These are phyloP conservation scores for Apophysomyces elegans DNA, from an alignment of 371 early-diverging fungal genomes.

Conservation along the genomic window DNA sequence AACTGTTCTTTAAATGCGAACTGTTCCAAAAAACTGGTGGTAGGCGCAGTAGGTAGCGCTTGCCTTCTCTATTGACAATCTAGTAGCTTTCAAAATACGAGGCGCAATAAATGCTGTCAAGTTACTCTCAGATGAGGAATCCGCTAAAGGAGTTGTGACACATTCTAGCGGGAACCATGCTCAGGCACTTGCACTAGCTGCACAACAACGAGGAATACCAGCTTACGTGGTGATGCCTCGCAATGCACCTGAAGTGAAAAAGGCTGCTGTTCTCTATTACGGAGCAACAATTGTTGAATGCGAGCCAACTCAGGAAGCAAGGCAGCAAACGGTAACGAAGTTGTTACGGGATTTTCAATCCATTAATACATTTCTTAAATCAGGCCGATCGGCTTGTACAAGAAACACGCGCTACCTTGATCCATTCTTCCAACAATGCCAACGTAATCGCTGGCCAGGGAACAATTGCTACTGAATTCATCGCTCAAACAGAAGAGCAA, in stretches of 20 bases:
- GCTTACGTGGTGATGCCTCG: conserved; percentile 61
- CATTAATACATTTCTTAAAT: not conserved
- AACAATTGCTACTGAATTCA: conserved; percentile 55
- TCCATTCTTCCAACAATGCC: conserved; percentile 52
- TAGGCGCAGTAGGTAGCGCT: conserved; percentile 21
- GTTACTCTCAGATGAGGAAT: conserved; percentile 31
- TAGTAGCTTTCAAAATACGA: conserved; percentile 60
- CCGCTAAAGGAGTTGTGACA: conserved; percentile 47
- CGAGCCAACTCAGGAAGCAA: conserved; percentile 34
- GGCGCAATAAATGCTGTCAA: conserved; percentile 61
- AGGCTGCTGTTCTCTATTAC: conserved; percentile 54
- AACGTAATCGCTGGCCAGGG: conserved; percentile 67
- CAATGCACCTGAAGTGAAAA: conserved; percentile 54
- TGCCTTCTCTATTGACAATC: not conserved
- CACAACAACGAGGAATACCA: conserved; percentile 42
- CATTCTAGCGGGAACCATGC: conserved; percentile 60
- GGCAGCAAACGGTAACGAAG: conserved; percentile 17
- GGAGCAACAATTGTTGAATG: conserved; percentile 57
- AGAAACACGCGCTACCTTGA: conserved; percentile 42
- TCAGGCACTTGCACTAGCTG: conserved; percentile 53
- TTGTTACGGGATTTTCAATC: not conserved
- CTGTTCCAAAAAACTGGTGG: conserved; percentile 59
- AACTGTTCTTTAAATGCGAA: conserved; percentile 65
- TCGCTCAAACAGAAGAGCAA: conserved; percentile 45
- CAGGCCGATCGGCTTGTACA: conserved; percentile 28